Evolutionary conservation across 2,329 filamentous ascomycete genomes (phyloP), one percentile per base, ranked within the genome.

Genomic region (Tolypocladium cylindrosporum): DNA sequence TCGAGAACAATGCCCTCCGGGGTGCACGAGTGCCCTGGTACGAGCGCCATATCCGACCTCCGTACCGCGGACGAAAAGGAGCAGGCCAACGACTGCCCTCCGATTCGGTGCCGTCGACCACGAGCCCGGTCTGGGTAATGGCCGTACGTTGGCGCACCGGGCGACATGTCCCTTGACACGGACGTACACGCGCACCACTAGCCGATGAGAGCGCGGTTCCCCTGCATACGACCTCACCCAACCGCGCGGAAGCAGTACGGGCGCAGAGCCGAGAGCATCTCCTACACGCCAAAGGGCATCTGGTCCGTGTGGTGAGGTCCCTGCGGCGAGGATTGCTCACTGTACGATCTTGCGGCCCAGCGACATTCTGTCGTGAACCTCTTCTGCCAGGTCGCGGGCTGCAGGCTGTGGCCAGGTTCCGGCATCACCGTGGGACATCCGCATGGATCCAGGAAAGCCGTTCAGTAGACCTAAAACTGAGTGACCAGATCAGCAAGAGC

Each of bases 241-340:
- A 67, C 86, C 83, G 1, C 76, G 86, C 39, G 86, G 0, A 89
- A 89, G 68, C 86, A 89, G 68, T 85, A 85, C 65, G 83, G 78
- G 75, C 4, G 79, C 80, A 1, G 75, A 83, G 67, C 81, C 0
- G 82, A 86, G 66, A 81, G 78, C 55, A 83, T 83, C 63, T 84
- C 83, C 64, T 83, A 83, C 64, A 82, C 79, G 0, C 81, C 79
- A 10, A 79, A 78, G 36, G 81, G 81, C 31, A 81, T 83, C 58
- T 84, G 81, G 66, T 76, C 71, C 19, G 81, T 83, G 3, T 82
- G 79, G 77, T 68, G 82, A 2, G 83, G 80, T 84, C 2, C 82
- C 83, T 1, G 58, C 69, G 0, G 72, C 75, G 5, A 72, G 80
- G 14, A 75, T 86, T 55, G 81, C 78, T 62, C 70, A 75, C 2